These are phyloP conservation scores for Nakazawaea anatomiae DNA, from an alignment of 805 yeast species.

Conservation along the genomic window DNA sequence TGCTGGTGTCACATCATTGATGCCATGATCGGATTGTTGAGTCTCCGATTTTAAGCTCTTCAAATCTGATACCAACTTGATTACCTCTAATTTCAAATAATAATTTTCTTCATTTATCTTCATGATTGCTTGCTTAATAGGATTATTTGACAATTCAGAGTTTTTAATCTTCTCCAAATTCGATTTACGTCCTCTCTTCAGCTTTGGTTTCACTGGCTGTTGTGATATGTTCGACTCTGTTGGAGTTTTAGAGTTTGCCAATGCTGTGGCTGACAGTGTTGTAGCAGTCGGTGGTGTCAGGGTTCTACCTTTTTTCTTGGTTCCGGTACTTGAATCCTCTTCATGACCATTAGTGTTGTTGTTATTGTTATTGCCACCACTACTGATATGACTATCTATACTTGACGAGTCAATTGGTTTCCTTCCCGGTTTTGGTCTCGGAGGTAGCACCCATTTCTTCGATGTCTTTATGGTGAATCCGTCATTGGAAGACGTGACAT, in stretches of 20 bases:
- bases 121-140: slow-evolving; percentile 32
- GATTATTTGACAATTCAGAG: slow-evolving; percentile 16
- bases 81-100: slow-evolving; percentile 35
- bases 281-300: too few species aligned
- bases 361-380: background rate
- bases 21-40: background rate
- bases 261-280: background rate
- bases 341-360: background rate
- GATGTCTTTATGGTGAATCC: slow-evolving; percentile 47
- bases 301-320: too few species aligned
- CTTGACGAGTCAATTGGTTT: slow-evolving; percentile 31
- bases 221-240: background rate
- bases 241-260: background rate
- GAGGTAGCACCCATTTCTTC: slow-evolving; percentile 80
- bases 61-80: slow-evolving; percentile 37
- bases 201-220: background rate
- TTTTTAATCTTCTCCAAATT: slow-evolving; percentile 4
- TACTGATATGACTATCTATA: background rate
- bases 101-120: slow-evolving; percentile 40
- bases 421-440: slow-evolving; percentile 73
- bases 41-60: slow-evolving; percentile 26
- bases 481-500: background rate
- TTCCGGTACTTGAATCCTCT: too few species aligned
- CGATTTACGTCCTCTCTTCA: slow-evolving; percentile 9
- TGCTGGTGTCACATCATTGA: background rate